Conservation (phyloP, 1,284 basidiomycete genomes). For the Boletus smithii region DNA sequence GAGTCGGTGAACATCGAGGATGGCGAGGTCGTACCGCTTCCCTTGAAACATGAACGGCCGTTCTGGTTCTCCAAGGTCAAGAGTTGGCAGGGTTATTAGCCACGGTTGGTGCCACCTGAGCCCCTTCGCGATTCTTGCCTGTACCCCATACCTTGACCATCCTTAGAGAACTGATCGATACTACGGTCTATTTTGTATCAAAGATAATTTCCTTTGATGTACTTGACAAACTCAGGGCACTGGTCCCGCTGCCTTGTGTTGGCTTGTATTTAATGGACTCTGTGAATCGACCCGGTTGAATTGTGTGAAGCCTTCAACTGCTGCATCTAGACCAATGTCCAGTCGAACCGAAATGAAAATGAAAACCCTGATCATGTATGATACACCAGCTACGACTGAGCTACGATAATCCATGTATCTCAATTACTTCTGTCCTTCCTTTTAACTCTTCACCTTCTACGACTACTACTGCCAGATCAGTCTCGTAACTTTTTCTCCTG, state of each 20-base stretch:
- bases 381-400: slow-evolving; percentile 27
- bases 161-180: background rate
- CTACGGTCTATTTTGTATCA: no score
- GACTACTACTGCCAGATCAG: slow-evolving; percentile 30
- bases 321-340: no score
- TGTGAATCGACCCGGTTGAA: no score
- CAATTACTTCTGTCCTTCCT: slow-evolving; percentile 33
- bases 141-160: background rate
- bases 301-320: no score
- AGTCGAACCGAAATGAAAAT: no score
- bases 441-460: slow-evolving; percentile 25
- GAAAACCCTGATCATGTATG: slow-evolving; percentile 21
- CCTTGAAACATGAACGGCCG: slow-evolving; percentile 79
- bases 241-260: no score
- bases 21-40: slow-evolving; percentile 70
- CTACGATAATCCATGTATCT: slow-evolving; percentile 28
- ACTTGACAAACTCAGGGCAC: no score
- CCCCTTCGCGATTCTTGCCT: no score
- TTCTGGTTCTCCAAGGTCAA: slow-evolving; percentile 91
- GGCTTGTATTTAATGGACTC: no score
- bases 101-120: no score
- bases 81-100: slow-evolving; percentile 43
- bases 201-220: no score
- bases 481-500: slow-evolving; percentile 24
- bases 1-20: slow-evolving; percentile 70